Base-by-base conservation (phyloP, 2,329 filamentous ascomycete genomes). In the Colletotrichum graminicola region DNA sequence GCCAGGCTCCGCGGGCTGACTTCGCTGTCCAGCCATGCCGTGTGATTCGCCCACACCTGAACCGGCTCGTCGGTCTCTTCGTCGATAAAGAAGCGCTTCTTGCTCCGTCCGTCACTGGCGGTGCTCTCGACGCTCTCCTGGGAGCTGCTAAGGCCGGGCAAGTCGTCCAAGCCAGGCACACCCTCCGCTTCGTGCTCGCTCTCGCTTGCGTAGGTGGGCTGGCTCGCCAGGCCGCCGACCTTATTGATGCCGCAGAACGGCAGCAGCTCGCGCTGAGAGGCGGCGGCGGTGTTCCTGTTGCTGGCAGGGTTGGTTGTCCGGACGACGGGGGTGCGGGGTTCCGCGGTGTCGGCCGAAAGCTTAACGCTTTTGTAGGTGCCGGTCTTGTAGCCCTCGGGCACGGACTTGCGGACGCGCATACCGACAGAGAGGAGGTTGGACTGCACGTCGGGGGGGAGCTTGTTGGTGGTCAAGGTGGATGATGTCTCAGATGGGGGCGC, bases 381-480 rank as follows among this genome's bases (percentile, higher is more conserved):
- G 1, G 93, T 97, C 84, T 97, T 97, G 87, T 98, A 98, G 71
- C 95, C 95, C 79, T 98, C 95, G 0, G 94, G 92, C 10, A 98
- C 93, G 14, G 93, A 93, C 84, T 98, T 98, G 79, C 95, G 92
- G 62, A 98, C 88, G 32, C 95, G 92, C 94, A 98, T 98, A 77
- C 95, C 95, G 74, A 98, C 95, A 76, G 88, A 93, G 52, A 98
- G 86, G n/a, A 98, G 90, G 73, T 93, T 93, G 45, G 94, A 88
- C 81, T 97, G 94, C 41, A 97, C 86, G 10, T 85, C 85, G 32
- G 86, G 81, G 1, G 93, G 90, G 18, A 95, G 84, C 5, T 80
- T 76, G 4, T 90, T 4, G 12, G 54, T 5, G 54, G 54, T 89
- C 21, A 84, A 81, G 60, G 56, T 66, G 26, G 72, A 51, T 56